Base-by-base conservation (phyloP, 2,329 filamentous ascomycete species). In the Aspergillus sp. region DNA sequence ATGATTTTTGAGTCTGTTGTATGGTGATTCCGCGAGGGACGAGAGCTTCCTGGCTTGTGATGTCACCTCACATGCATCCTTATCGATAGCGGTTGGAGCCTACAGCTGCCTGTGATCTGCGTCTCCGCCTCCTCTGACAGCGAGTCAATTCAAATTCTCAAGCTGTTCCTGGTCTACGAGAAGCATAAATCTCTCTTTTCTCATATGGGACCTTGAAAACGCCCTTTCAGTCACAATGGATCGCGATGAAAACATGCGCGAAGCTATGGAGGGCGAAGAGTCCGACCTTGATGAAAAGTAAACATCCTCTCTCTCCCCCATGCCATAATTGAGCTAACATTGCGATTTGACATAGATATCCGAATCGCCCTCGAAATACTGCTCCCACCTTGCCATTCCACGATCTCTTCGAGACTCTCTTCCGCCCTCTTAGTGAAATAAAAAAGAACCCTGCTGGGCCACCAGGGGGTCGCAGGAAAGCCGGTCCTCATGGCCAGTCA, bases 301-400 rank as follows among this genome's bases (percentile, higher is more conserved):
- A 63, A 44, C 20, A n/a, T 15, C 22, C n/a, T 22, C 33, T 11
- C 9, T 3, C 9, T 41, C 17, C 19, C 24, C n/a, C 24, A 12
- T 9, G 5, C n/a, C 41, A 30, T 30, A 48, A 39, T 40, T 49
- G n/a, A 55, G 50, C 48, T 52, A 17, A 59, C 44, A 19, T 13
- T 19, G 11, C n/a, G 46, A 9, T 24, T 49, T n/a, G 9, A n/a
- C 37, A 40, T 51, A 91, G 89, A 69, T 96, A 90, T 70, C 91
- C 92, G 3, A 87, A 91, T 68, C 86, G 92, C 3, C 95, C 95
- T 3, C 84, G 80, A 61, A 99, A 98, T 64, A 85, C 89, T 65
- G 86, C 86, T 40, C 86, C 85, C 61, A 97, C 93, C 0, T 79
- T 96, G 9, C 85, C 86, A 5, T 99, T 99, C 70, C 89, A 91